These are phyloP conservation scores for Castanea sativa DNA, from an alignment of 306 rosid genomes.

Conservation along the genomic window DNA sequence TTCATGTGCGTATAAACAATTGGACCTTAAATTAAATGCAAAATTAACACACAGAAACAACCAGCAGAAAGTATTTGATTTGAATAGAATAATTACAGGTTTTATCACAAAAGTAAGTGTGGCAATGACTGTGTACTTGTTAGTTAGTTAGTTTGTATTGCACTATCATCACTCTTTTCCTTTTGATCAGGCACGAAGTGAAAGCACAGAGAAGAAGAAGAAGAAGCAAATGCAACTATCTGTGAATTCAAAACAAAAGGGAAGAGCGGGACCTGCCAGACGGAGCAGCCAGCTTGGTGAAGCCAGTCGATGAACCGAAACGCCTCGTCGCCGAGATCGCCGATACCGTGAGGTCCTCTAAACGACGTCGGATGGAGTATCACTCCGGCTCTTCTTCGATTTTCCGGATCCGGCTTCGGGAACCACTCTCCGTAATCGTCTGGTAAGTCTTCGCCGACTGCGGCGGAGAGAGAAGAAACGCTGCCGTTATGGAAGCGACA, in stretches of 20 bases:
- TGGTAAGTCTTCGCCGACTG: constrained; percentile 56
- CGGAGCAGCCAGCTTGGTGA: constrained; percentile 64
- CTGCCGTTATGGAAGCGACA: constrained; percentile 1
- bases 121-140: background rate
- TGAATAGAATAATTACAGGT: too few species aligned
- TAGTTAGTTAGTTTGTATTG: background rate
- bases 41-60: too few species aligned
- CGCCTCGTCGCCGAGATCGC: constrained; percentile 83
- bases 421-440: constrained; percentile 55
- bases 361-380: constrained; percentile 91
- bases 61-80: too few species aligned
- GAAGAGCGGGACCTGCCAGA: constrained; percentile 69
- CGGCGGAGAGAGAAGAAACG: background rate
- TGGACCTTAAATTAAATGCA: too few species aligned
- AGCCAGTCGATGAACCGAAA: constrained; percentile 87
- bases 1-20: too few species aligned
- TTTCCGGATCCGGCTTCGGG: constrained; percentile 37
- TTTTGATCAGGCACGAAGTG: background rate
- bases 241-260: background rate
- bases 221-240: background rate
- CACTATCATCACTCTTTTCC: too few species aligned
- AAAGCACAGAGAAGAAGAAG: background rate
- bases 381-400: constrained; percentile 82
- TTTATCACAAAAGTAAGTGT: too few species aligned
- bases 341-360: constrained; percentile 79